These are phyloP conservation scores for Cladobotryum mycophilum DNA, from an alignment of 2,329 filamentous ascomycete genomes.

Conservation along the genomic window DNA sequence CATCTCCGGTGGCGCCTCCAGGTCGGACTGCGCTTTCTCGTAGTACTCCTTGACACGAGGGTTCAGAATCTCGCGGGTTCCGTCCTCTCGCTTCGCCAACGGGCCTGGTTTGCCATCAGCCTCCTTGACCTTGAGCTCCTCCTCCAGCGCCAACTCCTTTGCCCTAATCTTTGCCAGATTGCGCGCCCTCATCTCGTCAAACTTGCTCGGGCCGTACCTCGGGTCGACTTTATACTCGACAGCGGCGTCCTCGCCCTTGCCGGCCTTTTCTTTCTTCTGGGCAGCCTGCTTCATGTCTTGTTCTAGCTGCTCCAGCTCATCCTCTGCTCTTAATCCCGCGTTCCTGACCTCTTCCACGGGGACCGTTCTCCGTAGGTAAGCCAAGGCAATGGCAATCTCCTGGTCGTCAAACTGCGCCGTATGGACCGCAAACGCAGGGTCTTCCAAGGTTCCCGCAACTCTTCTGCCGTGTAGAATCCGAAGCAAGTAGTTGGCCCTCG, in stretches of 20 bases:
- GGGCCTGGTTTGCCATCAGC: slow-evolving; percentile 34
- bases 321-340: slow-evolving; percentile 55
- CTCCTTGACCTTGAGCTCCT: slow-evolving; percentile 35
- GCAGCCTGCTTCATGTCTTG: slow-evolving; percentile 23
- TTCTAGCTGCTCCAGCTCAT: slow-evolving; percentile 53
- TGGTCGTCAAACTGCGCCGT: slow-evolving; percentile 37
- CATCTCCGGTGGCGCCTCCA: slow-evolving; percentile 48
- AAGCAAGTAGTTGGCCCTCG: slow-evolving; percentile 47
- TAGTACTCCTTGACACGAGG: slow-evolving; percentile 33
- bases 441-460: slow-evolving; percentile 57
- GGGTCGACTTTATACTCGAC: slow-evolving; percentile 33
- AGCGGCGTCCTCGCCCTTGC: slow-evolving; percentile 15
- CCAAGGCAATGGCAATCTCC: slow-evolving; percentile 42
- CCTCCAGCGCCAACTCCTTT: slow-evolving; percentile 38
- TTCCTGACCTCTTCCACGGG: slow-evolving; percentile 56
- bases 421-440: slow-evolving; percentile 45
- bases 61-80: slow-evolving; percentile 34
- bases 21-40: slow-evolving; percentile 42
- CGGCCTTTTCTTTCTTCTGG: slow-evolving; percentile 17
- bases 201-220: slow-evolving; percentile 51
- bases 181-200: slow-evolving; percentile 51
- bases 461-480: slow-evolving; percentile 56
- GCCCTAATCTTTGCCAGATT: slow-evolving; percentile 45
- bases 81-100: slow-evolving; percentile 34
- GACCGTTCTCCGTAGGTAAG: slow-evolving; percentile 48